These are phyloP conservation scores for Syzygium oleosum DNA, from an alignment of 345 rosid species.

Conservation along the genomic window DNA sequence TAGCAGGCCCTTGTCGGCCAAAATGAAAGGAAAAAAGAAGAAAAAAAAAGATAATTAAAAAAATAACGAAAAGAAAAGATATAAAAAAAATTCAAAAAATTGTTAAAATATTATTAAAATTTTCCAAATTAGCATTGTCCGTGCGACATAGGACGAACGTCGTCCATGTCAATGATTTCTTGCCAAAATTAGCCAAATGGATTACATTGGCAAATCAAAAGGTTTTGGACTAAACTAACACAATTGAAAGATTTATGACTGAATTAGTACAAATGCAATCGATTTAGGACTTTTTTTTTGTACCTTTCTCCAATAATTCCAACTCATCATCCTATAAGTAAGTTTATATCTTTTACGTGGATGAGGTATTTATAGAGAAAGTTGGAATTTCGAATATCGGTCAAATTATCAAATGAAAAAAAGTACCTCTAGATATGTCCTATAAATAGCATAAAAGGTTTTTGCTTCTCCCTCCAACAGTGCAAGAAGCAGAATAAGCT, in stretches of 20 bases:
- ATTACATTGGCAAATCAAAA: no score
- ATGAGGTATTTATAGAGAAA: not conserved
- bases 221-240: no score
- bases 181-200: not conserved
- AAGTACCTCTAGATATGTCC: not conserved
- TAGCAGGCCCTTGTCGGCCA: no score
- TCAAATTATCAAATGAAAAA: not conserved
- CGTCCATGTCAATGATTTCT: not conserved
- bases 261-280: no score
- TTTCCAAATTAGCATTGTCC: no score
- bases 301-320: not conserved
- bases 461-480: not conserved
- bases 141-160: accelerated
- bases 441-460: not conserved
- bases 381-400: not conserved
- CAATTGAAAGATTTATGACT: not conserved
- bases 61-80: no score
- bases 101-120: no score
- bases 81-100: no score
- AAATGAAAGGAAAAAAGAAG: no score
- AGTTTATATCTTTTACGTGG: not conserved
- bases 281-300: not conserved
- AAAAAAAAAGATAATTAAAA: no score
- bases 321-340: not conserved
- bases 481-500: not conserved